Evolutionary conservation across 1,284 basidiomycete species (phyloP).

Genomic region (Moniliophthora roreri): DNA sequence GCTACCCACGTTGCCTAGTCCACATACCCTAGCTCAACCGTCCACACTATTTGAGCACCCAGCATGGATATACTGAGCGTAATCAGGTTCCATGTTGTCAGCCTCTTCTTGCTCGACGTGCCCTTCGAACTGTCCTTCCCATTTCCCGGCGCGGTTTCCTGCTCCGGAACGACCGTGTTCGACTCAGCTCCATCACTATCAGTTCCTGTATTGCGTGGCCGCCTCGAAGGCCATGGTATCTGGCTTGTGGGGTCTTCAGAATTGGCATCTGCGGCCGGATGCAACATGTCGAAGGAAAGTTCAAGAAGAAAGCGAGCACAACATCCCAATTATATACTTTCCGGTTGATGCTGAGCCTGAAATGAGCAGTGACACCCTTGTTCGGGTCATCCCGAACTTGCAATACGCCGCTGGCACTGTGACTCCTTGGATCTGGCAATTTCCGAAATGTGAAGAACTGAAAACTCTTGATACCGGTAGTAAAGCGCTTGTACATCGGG

Average conservation of each 20-base stretch:
- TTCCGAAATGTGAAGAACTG: too few species aligned
- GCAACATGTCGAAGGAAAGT: constrained; percentile 43
- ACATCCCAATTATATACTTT: constrained; percentile 1
- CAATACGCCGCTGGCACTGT: too few species aligned
- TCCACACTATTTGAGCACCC: constrained; percentile 93
- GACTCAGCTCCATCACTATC: constrained; percentile 18
- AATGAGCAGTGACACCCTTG: not conserved
- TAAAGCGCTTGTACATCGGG: not conserved
- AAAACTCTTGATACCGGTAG: not conserved
- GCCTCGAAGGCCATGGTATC: constrained; percentile 69
- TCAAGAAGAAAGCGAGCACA: constrained; percentile 7
- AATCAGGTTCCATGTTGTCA: constrained; percentile 74
- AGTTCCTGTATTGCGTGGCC: constrained; percentile 27
- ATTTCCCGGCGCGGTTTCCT: constrained; percentile 19
- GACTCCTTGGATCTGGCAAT: too few species aligned
- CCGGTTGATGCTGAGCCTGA: not conserved
- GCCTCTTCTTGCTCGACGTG: constrained; percentile 26
- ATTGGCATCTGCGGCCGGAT: constrained; percentile 56
- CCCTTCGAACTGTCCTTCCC: constrained; percentile 21
- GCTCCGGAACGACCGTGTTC: constrained; percentile 17
- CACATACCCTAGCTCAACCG: constrained; percentile 82
- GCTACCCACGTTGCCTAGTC: constrained; percentile 2
- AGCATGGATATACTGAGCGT: constrained; percentile 82
- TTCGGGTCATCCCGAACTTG: too few species aligned
- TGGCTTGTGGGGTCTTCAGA: constrained; percentile 69